A percentile compares a stretch with the other conserved stretches of the same genome.
Evolutionary conservation across 805 yeast genomes (phyloP).

Genomic region (Saturnispora besseyi): DNA sequence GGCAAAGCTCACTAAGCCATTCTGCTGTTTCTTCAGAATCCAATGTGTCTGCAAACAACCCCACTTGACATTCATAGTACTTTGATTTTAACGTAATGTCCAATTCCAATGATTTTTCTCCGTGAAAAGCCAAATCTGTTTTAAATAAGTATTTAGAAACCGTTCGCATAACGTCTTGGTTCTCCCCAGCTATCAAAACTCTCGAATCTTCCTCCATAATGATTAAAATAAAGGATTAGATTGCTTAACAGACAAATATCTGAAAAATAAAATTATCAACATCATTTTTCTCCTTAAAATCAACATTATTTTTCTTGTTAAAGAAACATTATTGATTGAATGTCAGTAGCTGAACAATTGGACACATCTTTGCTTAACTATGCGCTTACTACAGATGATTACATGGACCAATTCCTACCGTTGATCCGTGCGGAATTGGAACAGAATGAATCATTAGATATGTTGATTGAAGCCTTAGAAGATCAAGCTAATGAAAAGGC

Average conservation of each 20-base stretch:
- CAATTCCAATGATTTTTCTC: background rate
- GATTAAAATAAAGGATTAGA: background rate
- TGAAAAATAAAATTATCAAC: background rate
- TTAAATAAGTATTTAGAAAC: background rate
- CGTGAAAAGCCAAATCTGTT: background rate
- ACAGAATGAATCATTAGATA: conserved; percentile 44
- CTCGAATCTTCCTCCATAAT: background rate
- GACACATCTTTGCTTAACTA: conserved; percentile 18
- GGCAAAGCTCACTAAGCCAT: conserved; percentile 34
- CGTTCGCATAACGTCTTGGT: background rate
- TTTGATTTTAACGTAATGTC: conserved; percentile 13
- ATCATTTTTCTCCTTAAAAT: background rate
- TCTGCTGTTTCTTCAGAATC: conserved; percentile 24
- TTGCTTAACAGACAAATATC: background rate
- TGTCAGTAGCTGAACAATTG: background rate
- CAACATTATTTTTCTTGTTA: background rate
- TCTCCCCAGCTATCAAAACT: background rate
- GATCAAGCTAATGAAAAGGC: conserved; percentile 52
- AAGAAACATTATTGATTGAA: background rate
- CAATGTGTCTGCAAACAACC: conserved; percentile 24
- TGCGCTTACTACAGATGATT: conserved; percentile 53
- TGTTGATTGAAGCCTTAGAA: conserved; percentile 46
- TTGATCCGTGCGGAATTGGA: conserved; percentile 53
- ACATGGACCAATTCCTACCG: conserved; percentile 73
- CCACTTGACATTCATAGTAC: conserved; percentile 23